phyloP scores from a whole-genome alignment of 2,329 filamentous ascomycete genomes.

The Lachnum nothofagi region DNA sequence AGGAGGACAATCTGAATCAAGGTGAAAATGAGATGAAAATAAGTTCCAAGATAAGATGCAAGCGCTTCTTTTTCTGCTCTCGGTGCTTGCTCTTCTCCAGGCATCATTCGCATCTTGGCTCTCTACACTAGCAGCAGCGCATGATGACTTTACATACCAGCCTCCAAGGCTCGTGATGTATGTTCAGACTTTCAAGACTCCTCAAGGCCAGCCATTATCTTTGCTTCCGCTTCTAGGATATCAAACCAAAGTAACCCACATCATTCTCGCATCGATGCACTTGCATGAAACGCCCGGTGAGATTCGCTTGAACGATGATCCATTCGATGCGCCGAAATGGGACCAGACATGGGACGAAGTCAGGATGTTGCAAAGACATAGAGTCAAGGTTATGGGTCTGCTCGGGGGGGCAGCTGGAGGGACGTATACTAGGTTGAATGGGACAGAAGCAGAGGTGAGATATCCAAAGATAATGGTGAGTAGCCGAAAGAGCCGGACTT shows the following conservation, averaged over 20 bases:
- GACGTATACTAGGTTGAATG: conserved; percentile 55
- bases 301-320: conserved; percentile 42
- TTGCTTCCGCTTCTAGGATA: conserved; percentile 49
- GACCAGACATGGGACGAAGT: conserved; percentile 21
- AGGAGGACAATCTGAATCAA: no score
- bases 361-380: conserved; percentile 14
- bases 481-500: background rate
- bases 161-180: conserved; percentile 44
- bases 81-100: background rate
- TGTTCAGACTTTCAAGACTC: conserved; percentile 57
- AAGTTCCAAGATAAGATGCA: background rate
- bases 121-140: background rate
- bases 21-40: background rate
- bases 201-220: conserved; percentile 46
- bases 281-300: conserved; percentile 69
- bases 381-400: conserved; percentile 21
- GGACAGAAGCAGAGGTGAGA: conserved; percentile 37
- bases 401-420: conserved; percentile 22
- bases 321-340: conserved; percentile 11
- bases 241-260: conserved; percentile 63
- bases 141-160: background rate
- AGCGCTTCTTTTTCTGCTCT: background rate
- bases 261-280: conserved; percentile 81
- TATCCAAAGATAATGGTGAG: background rate
- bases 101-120: background rate